Evolutionary conservation across 805 yeast genomes (phyloP), one percentile per base, ranked within the genome.

Genomic region (Schwanniomyces polymorphus): DNA sequence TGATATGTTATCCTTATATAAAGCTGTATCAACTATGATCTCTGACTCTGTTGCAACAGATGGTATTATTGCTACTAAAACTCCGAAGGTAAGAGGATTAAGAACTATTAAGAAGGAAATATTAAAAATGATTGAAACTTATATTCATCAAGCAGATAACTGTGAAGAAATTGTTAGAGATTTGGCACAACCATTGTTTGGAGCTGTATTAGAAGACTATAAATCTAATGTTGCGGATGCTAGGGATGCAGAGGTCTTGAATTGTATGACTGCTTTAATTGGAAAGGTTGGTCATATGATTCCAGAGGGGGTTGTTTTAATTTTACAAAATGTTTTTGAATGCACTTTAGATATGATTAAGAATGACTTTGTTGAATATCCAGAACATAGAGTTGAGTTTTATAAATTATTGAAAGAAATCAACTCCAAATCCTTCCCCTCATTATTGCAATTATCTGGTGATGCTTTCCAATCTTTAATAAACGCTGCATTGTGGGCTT

Each of bases 401-500:
- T 94, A 92, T 74, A 88, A 86, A 70, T 76, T 94, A 45, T 77
- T 94, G 63, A 85, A 91, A 58, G 95, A 88, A 49, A 92, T 94
- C 61, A 86, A 94, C 67, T 68, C 84, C 56, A 86, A 87, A 61
- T 85, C 94, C 14, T 94, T 94, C 77, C 79, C 82, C 48, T 96
- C 97, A 0, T 77, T 94, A 55, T 75, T 90, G 50, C 88, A 90
- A 65, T 79, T 94, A 53, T 95, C 97, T 8, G 92, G 95, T 3
- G 91, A 84, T 52, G 96, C 96, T 21, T 92, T 94, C 79, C 91
- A 88, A 62, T 80, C 90, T 49, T 86, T 94, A 47, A 84, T 94
- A 50, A 92, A 91, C 69, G 96, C 98, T 2, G 91, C 96, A 40
- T 76, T 94, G 60, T 94, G 99, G 99, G 97, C 98, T 0, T 88